Percentiles rank a stretch among this genome's conserved stretches.
Conservation (phyloP, 2,329 filamentous ascomycete species). For the Aspergillus costaricaensis region DNA sequence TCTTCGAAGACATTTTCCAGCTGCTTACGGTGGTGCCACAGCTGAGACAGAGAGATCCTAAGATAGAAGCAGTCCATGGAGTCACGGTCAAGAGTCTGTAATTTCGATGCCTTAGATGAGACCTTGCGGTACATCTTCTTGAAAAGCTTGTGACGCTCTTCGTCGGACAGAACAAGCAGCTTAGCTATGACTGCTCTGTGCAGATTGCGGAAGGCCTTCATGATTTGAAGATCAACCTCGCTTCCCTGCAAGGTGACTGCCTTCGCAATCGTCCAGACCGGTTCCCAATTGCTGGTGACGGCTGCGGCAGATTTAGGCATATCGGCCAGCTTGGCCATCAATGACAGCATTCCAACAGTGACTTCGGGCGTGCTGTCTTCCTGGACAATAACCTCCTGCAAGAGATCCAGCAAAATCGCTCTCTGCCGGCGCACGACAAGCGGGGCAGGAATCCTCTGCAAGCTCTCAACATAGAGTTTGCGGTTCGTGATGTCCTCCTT, state of each 20-base stretch:
- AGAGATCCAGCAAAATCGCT: conserved; percentile 35
- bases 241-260: conserved; percentile 35
- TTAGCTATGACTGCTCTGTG: conserved; percentile 39
- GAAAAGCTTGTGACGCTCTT: conserved; percentile 36
- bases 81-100: conserved; percentile 34
- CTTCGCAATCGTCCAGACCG: conserved; percentile 40
- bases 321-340: conserved; percentile 44
- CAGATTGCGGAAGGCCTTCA: conserved; percentile 42
- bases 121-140: conserved; percentile 39
- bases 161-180: conserved; percentile 36
- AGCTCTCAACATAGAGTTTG: conserved; percentile 36
- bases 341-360: conserved; percentile 36
- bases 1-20: conserved; percentile 32
- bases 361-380: conserved; percentile 29
- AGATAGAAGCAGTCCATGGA: conserved; percentile 42
- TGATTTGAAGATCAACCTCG: conserved; percentile 36
- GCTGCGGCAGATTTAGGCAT: conserved; percentile 42
- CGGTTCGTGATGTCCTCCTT: conserved; percentile 32
- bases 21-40: conserved; percentile 36
- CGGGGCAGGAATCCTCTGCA: conserved; percentile 39
- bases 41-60: conserved; percentile 36
- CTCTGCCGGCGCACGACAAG: conserved; percentile 42
- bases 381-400: conserved; percentile 36
- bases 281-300: conserved; percentile 39
- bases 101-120: conserved; percentile 31